These are phyloP conservation scores for Lagerstroemia speciosa DNA, from an alignment of 345 rosid genomes.

Conservation along the genomic window DNA sequence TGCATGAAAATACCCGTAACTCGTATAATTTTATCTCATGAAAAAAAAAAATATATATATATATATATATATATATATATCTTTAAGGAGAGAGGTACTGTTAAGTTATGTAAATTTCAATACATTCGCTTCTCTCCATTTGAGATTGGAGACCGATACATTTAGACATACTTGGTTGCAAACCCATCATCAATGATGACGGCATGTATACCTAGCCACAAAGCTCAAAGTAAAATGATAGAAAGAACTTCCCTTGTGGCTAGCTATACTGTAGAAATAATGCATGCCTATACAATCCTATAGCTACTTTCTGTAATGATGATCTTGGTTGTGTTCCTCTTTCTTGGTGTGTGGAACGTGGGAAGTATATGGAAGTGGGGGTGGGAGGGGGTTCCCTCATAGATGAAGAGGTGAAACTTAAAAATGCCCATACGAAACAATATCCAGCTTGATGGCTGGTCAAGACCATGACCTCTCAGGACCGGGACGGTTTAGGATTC, in stretches of 20 bases:
- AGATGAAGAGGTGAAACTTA: not conserved
- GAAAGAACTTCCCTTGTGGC: not conserved
- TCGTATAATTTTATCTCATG: no score
- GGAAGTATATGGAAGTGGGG: not conserved
- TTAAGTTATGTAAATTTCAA: no score
- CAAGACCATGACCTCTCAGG: no score
- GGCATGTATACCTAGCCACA: not conserved
- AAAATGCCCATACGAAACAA: not conserved
- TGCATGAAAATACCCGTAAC: no score
- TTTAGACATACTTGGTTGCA: not conserved
- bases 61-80: no score
- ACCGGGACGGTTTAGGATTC: no score
- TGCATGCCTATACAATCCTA: not conserved
- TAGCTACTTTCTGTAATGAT: not conserved
- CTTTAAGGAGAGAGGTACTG: no score
- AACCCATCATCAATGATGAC: not conserved
- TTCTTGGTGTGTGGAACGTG: not conserved
- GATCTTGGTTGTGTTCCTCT: not conserved
- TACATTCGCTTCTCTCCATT: no score
- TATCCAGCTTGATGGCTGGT: no score
- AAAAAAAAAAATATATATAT: no score
- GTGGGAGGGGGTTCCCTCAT: not conserved
- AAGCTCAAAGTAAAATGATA: not conserved
- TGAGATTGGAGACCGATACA: no score
- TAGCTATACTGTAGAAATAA: not conserved